A percentile compares a stretch with the other conserved stretches of the same genome.
These are phyloP conservation scores for Amanita polypyramis DNA, from an alignment of 768 basidiomycete genomes.

Conservation along the genomic window DNA sequence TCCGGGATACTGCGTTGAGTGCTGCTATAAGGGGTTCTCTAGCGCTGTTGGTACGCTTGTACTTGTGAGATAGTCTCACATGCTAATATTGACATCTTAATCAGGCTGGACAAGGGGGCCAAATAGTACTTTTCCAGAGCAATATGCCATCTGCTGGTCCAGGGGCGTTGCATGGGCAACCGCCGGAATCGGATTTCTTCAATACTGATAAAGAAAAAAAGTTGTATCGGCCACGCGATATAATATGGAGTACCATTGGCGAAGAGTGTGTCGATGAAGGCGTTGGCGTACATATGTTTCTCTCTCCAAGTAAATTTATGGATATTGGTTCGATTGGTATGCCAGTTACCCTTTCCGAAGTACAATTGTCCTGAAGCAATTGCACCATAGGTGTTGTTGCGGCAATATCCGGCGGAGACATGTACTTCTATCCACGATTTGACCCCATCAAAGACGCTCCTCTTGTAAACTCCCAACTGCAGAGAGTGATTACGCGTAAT, in stretches of 20 bases:
- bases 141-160: conserved; percentile 61
- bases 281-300: conserved; percentile 82
- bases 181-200: conserved; percentile 55
- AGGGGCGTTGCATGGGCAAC: conserved; percentile 51
- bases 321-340: conserved; percentile 82
- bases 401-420: conserved; percentile 76
- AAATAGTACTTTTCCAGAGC: conserved; percentile 62
- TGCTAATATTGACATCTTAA: background rate
- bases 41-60: conserved; percentile 51
- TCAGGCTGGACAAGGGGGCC: conserved; percentile 65
- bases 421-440: conserved; percentile 92
- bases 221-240: conserved; percentile 70
- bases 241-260: conserved; percentile 71
- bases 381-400: conserved; percentile 44
- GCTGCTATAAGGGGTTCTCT: conserved; percentile 66
- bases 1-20: conserved; percentile 60
- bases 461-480: conserved; percentile 66
- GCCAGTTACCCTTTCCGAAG: conserved; percentile 10
- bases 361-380: conserved; percentile 3
- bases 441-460: conserved; percentile 53
- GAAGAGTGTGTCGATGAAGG: conserved; percentile 87
- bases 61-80: background rate
- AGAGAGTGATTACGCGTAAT: conserved; percentile 53
- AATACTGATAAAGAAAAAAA: conserved; percentile 81
- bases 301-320: conserved; percentile 69